These are phyloP conservation scores for Barnettozyma hawaiiensis DNA, from an alignment of 1,139 yeast species.

Conservation along the genomic window DNA sequence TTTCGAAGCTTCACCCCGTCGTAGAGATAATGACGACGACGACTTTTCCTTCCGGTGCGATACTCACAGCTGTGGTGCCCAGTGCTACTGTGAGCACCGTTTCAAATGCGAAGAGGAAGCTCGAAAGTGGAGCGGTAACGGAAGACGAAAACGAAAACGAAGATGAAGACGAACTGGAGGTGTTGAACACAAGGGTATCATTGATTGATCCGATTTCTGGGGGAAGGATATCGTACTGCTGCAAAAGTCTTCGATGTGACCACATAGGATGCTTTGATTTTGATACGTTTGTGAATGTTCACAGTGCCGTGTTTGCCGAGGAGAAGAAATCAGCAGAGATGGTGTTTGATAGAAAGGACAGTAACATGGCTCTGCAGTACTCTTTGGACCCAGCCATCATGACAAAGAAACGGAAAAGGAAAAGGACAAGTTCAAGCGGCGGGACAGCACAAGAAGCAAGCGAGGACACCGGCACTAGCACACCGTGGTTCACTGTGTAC, in stretches of 20 bases:
- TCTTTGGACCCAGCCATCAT: background rate
- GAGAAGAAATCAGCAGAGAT: background rate
- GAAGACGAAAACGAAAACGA: no score
- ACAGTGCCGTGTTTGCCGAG: background rate
- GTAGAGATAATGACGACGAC: background rate
- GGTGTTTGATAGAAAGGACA: conserved; percentile 1
- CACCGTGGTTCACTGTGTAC: background rate
- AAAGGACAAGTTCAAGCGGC: background rate
- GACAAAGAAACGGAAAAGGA: background rate
- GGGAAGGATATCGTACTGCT: conserved; percentile 13
- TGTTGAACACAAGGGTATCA: conserved; percentile 12
- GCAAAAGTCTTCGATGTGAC: conserved; percentile 14
- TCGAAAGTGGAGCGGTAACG: background rate
- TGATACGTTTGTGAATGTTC: conserved; percentile 11
- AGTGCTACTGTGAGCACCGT: background rate
- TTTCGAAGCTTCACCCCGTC: no score
- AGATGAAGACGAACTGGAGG: conserved; percentile 13
- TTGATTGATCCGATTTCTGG: conserved; percentile 17
- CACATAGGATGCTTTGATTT: conserved; percentile 18
- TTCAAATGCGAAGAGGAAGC: background rate
- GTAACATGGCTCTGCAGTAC: background rate
- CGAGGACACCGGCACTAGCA: background rate
- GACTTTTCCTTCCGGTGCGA: conserved; percentile 5
- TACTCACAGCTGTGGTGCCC: background rate
- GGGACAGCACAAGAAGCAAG: background rate